These are phyloP conservation scores for Diplodia intermedia DNA, from an alignment of 2,329 filamentous ascomycete genomes.

Conservation along the genomic window DNA sequence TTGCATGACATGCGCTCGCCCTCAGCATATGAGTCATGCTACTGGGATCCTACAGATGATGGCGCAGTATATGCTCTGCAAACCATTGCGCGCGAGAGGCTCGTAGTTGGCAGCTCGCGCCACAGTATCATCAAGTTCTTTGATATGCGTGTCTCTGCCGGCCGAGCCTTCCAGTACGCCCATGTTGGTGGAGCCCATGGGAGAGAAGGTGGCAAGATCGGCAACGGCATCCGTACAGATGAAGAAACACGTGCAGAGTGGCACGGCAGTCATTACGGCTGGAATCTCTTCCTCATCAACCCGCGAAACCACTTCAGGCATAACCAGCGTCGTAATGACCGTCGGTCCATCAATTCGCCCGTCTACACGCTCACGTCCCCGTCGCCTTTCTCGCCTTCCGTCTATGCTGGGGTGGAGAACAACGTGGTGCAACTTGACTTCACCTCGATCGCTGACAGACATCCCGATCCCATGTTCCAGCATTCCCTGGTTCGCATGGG, in stretches of 20 bases:
- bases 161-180: slow-evolving; percentile 48
- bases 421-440: slow-evolving; percentile 54
- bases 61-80: slow-evolving; percentile 66
- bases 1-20: slow-evolving; percentile 67
- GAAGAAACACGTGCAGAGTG: neutral
- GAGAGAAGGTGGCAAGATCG: neutral
- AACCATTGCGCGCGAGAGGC: slow-evolving; percentile 61
- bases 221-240: neutral
- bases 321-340: slow-evolving; percentile 36
- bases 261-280: slow-evolving; percentile 40
- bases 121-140: slow-evolving; percentile 68
- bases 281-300: slow-evolving; percentile 59
- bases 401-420: slow-evolving; percentile 59
- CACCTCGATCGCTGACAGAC: slow-evolving; percentile 50
- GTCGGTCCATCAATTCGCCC: slow-evolving; percentile 46
- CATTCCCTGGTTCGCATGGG: slow-evolving; percentile 14
- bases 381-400: slow-evolving; percentile 51
- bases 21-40: slow-evolving; percentile 56
- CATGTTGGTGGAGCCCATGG: slow-evolving; percentile 32
- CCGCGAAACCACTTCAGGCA: slow-evolving; percentile 40
- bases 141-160: slow-evolving; percentile 62
- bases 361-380: slow-evolving; percentile 58
- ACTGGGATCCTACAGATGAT: slow-evolving; percentile 63
- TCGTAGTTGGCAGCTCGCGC: slow-evolving; percentile 63
- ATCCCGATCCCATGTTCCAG: slow-evolving; percentile 49